Conservation (phyloP, 306 rosid species). For the Cucurbita moschata region DNA sequence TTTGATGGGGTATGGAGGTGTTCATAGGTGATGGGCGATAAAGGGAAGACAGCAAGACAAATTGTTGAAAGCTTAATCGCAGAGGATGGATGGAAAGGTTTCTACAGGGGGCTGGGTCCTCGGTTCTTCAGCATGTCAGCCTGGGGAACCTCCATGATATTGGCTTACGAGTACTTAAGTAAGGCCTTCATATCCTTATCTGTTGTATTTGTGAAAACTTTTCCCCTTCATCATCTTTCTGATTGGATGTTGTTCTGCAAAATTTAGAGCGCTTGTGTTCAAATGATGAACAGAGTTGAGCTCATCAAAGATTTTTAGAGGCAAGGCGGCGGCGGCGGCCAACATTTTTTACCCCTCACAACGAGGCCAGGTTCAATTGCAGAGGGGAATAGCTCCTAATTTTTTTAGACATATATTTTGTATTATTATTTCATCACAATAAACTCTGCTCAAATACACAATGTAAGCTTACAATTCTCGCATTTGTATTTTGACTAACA, state of each 20-base stretch:
- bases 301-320: not conserved
- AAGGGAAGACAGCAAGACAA: constrained; percentile 49
- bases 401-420: not conserved
- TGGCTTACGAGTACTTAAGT: constrained; percentile 87
- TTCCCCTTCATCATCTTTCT: not conserved
- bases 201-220: not conserved
- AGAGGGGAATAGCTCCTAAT: not conserved
- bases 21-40: constrained; percentile 60
- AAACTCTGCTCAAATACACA: not conserved
- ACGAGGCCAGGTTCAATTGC: not conserved
- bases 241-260: not conserved
- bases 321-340: no score
- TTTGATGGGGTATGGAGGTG: not conserved
- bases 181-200: constrained; percentile 11
- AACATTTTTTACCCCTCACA: not conserved
- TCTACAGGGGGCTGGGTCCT: constrained; percentile 87
- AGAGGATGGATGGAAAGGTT: constrained; percentile 90
- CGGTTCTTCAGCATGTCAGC: constrained; percentile 89
- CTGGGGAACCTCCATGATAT: constrained; percentile 94
- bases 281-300: constrained; percentile 33
- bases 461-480: not conserved
- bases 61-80: constrained; percentile 51
- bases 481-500: not conserved
- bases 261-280: constrained; percentile 72
- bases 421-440: not conserved